Evolutionary conservation across 2,329 filamentous ascomycete genomes (phyloP).

Genomic region (Chrysoporthe puriensis): DNA sequence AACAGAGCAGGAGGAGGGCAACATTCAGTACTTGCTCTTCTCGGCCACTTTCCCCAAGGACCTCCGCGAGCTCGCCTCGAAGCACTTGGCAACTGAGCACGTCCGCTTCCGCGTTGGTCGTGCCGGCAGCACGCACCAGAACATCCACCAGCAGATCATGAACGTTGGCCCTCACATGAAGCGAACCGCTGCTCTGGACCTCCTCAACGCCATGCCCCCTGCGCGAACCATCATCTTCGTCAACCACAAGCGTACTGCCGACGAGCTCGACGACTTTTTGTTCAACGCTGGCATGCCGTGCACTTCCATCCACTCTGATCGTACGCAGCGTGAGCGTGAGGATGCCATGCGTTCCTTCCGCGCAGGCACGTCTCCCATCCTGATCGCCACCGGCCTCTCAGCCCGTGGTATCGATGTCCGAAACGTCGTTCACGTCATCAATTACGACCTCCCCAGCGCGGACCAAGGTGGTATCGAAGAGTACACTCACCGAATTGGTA

Average conservation of each 20-base stretch:
- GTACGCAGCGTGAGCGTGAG: conserved; percentile 89
- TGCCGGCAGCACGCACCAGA: conserved; percentile 78
- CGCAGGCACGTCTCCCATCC: conserved; percentile 71
- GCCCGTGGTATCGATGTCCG: conserved; percentile 88
- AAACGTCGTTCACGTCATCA: conserved; percentile 89
- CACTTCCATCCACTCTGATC: conserved; percentile 85
- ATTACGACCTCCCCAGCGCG: conserved; percentile 80
- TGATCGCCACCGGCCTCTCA: conserved; percentile 84
- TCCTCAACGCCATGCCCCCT: conserved; percentile 71
- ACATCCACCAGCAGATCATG: conserved; percentile 80
- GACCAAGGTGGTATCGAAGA: conserved; percentile 87
- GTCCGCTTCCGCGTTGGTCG: conserved; percentile 86
- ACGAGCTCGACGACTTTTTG: conserved; percentile 84
- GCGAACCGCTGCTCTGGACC: conserved; percentile 69
- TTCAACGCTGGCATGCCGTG: conserved; percentile 80
- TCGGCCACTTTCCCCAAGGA: conserved; percentile 90
- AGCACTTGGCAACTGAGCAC: conserved; percentile 74
- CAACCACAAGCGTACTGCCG: conserved; percentile 77
- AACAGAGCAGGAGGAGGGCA: conserved; percentile 74
- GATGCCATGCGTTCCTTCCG: conserved; percentile 88
- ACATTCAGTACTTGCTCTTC: conserved; percentile 78
- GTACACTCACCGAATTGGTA: conserved; percentile 93
- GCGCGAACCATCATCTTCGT: conserved; percentile 88
- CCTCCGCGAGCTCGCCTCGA: conserved; percentile 74
- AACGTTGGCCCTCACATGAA: conserved; percentile 70